phyloP scores from a whole-genome alignment of 2,329 filamentous ascomycete genomes.

The Clonostachys byssicola region DNA sequence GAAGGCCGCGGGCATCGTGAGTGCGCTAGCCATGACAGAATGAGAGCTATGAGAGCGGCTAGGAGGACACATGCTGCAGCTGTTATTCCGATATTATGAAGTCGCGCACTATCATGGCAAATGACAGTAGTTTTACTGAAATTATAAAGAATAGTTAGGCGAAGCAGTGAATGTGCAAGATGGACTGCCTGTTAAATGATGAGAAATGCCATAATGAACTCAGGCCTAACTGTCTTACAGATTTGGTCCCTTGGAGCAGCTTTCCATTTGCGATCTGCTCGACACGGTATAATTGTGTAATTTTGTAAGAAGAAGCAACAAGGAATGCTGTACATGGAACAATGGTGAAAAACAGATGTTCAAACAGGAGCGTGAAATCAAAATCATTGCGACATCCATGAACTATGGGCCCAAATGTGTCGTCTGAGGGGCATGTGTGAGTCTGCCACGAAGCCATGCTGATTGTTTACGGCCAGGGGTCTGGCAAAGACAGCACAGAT shows the following conservation, averaged over 20 bases:
- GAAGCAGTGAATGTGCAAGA: too few species aligned
- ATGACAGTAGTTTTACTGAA: conserved; percentile 15
- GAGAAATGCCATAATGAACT: conserved; percentile 11
- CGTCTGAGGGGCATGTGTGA: too few species aligned
- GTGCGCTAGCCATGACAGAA: conserved; percentile 29
- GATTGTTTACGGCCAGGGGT: too few species aligned
- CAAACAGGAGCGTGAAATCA: conserved; percentile 46
- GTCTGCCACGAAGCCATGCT: too few species aligned
- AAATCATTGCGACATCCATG: conserved; percentile 25
- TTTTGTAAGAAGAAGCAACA: conserved; percentile 21
- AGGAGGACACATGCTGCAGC: conserved; percentile 12
- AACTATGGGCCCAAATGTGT: too few species aligned
- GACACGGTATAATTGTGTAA: conserved; percentile 20
- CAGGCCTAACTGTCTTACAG: conserved; percentile 10
- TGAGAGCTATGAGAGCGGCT: conserved; percentile 16
- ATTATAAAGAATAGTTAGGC: conserved; percentile 15
- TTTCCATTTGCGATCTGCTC: conserved; percentile 24
- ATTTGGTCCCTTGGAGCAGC: conserved; percentile 21
- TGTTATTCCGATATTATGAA: conserved; percentile 14
- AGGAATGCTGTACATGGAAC: conserved; percentile 34
- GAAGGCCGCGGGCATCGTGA: conserved; percentile 32
- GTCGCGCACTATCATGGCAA: conserved; percentile 6
- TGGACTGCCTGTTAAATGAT: conserved; percentile 19
- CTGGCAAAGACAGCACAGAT: too few species aligned
- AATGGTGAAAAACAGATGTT: conserved; percentile 38